phyloP scores from a whole-genome alignment of 2,329 filamentous ascomycete genomes.

The Clonostachys solani region DNA sequence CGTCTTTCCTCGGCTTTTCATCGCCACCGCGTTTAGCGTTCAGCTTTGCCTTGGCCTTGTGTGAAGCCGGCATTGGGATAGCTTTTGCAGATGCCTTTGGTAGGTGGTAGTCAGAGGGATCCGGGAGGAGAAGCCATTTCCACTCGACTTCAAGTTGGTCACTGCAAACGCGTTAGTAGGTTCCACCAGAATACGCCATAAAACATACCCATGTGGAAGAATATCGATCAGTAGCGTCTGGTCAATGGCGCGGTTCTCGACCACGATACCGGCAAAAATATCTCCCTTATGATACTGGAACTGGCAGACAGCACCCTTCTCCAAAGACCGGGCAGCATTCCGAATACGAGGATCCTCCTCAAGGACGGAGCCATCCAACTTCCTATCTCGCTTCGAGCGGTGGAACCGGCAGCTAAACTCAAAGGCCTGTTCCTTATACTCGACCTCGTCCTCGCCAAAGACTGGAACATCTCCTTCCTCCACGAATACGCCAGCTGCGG shows the following conservation, averaged over 20 bases:
- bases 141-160: slow-evolving; percentile 76
- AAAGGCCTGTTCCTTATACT: slow-evolving; percentile 88
- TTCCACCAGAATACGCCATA: slow-evolving; percentile 1
- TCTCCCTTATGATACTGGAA: slow-evolving; percentile 80
- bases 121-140: slow-evolving; percentile 76
- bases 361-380: slow-evolving; percentile 61
- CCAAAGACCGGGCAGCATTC: slow-evolving; percentile 63
- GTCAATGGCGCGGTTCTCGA: slow-evolving; percentile 77
- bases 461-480: slow-evolving; percentile 83
- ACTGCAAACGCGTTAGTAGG: slow-evolving; percentile 43
- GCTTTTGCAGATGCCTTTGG: slow-evolving; percentile 73
- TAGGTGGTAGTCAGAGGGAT: slow-evolving; percentile 65
- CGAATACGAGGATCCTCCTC: slow-evolving; percentile 68
- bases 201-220: slow-evolving; percentile 74
- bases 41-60: slow-evolving; percentile 61
- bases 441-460: slow-evolving; percentile 83
- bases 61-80: slow-evolving; percentile 63
- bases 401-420: slow-evolving; percentile 96
- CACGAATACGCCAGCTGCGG: slow-evolving; percentile 85
- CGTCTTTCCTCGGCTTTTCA: slow-evolving; percentile 60
- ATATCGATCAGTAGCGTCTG: slow-evolving; percentile 75
- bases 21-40: slow-evolving; percentile 60
- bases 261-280: slow-evolving; percentile 84
- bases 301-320: slow-evolving; percentile 75
- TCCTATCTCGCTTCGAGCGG: slow-evolving; percentile 79